Evolutionary conservation across 345 rosid genomes (phyloP), one percentile per base, ranked within the genome.

Genomic region (Corchorus olitorius): DNA sequence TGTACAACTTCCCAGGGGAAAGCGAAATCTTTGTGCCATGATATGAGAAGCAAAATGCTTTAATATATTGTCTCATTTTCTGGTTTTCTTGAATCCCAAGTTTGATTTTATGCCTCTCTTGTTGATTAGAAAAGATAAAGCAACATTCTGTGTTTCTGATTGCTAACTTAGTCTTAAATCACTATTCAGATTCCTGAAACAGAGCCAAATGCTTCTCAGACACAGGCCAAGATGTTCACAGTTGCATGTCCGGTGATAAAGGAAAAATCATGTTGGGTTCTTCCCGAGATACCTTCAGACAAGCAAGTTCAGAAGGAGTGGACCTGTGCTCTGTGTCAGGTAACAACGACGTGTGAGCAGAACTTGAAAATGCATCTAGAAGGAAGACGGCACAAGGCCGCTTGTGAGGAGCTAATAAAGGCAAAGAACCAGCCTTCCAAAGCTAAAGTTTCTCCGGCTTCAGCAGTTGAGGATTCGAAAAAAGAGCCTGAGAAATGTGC

Each of bases 291-390:
- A 34, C 22, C 62, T 15, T 46, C 65, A 13, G 59, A 61, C 12
- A 50, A 64, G 75, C 59, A 73, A 56, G 71, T 45, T 49, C 73
- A 75, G 63, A 80, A 78, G 72, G 77, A 70, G 54, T 82, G 84
- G 85, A 78, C 79, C 16, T 82, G 84, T 64, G 72, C 77, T 20
- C 1, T 76, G 75, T 80, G 85, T 73, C 82, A 69, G 35, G 50
- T 82, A 16, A 78, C 66, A 72, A 46, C 61, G 14, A 9, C 15
- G 22, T 43, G 80, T 33, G 82, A 73, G 77, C 19, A 3, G 33
- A 13, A 8, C 27, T 61, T 75, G 75, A 72, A 67, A 15, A 69
- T 19, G 46, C 85, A 85, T 65, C 43, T 82, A 50, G 37, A 6
- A 73, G 88, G 84, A 61, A 76, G 41, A 13, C 67, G 65, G 17